These are phyloP conservation scores for Candida ovalis DNA, from an alignment of 805 yeast genomes.

Conservation along the genomic window DNA sequence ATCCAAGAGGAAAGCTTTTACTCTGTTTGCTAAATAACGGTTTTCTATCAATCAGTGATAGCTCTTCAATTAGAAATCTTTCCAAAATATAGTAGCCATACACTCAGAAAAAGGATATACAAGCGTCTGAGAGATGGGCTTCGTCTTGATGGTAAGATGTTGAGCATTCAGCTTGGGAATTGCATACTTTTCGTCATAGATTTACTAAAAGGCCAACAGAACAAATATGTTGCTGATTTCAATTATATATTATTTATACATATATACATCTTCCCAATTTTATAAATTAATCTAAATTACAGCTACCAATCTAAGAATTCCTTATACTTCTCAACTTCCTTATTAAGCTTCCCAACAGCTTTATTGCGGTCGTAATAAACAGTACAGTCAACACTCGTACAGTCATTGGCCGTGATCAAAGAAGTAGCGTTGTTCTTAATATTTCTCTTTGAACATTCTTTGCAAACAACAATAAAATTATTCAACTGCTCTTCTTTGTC, in stretches of 20 bases:
- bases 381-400: constrained; percentile 65
- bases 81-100: too few relatives aligned
- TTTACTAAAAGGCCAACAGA: too few relatives aligned
- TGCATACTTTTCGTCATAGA: too few relatives aligned
- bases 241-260: not conserved
- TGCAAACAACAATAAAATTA: constrained; percentile 33
- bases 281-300: not conserved
- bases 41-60: too few relatives aligned
- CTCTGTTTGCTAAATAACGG: constrained; percentile 13
- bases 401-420: constrained; percentile 34
- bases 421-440: constrained; percentile 15
- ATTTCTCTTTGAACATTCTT: constrained; percentile 30
- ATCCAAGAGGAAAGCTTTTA: constrained; percentile 27
- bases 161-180: too few relatives aligned
- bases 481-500: constrained; percentile 26
- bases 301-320: constrained; percentile 23
- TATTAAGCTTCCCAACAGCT: constrained; percentile 28
- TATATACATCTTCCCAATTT: not conserved
- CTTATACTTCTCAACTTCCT: constrained; percentile 5
- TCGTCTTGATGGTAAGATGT: too few relatives aligned
- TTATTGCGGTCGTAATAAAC: constrained; percentile 53
- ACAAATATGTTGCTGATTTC: too few relatives aligned
- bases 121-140: too few relatives aligned
- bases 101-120: too few relatives aligned
- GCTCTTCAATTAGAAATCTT: too few relatives aligned